phyloP scores from a whole-genome alignment of 306 rosid genomes.

The Luffa aegyptiaca region DNA sequence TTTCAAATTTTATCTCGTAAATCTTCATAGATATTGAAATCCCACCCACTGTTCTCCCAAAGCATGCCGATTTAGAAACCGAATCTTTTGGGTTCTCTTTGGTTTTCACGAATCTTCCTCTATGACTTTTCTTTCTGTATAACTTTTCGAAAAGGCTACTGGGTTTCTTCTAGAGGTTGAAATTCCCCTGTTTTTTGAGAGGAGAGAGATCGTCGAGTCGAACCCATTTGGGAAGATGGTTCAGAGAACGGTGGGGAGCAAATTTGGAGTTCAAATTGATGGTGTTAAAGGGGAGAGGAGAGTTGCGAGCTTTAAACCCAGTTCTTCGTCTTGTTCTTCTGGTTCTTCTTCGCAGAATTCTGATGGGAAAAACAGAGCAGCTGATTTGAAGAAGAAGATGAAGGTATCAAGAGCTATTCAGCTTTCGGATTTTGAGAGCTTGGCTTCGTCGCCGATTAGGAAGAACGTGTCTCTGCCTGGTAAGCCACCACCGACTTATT shows the following conservation, averaged over 20 bases:
- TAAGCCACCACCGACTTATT: conserved; percentile 24
- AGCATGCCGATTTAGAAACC: not conserved
- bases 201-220: conserved; percentile 15
- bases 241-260: conserved; percentile 52
- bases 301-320: conserved; percentile 32
- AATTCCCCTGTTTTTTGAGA: conserved; percentile 14
- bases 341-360: conserved; percentile 29
- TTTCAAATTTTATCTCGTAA: not conserved
- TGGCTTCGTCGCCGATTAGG: conserved; percentile 26
- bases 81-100: not conserved
- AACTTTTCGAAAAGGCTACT: not conserved
- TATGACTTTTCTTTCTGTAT: not conserved
- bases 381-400: conserved; percentile 82
- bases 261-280: conserved; percentile 62
- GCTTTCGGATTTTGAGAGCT: conserved; percentile 48
- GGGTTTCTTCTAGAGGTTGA: not conserved
- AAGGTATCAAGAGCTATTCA: conserved; percentile 55
- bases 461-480: conserved; percentile 31
- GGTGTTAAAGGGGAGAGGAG: conserved; percentile 42
- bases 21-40: not conserved
- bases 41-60: not conserved
- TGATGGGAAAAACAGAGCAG: conserved; percentile 55
- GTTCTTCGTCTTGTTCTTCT: conserved; percentile 13
- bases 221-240: conserved; percentile 45
- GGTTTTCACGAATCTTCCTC: conserved; percentile 3